Base-by-base conservation (phyloP, 2,329 filamentous ascomycete genomes). In the Lecanicillium sp. region DNA sequence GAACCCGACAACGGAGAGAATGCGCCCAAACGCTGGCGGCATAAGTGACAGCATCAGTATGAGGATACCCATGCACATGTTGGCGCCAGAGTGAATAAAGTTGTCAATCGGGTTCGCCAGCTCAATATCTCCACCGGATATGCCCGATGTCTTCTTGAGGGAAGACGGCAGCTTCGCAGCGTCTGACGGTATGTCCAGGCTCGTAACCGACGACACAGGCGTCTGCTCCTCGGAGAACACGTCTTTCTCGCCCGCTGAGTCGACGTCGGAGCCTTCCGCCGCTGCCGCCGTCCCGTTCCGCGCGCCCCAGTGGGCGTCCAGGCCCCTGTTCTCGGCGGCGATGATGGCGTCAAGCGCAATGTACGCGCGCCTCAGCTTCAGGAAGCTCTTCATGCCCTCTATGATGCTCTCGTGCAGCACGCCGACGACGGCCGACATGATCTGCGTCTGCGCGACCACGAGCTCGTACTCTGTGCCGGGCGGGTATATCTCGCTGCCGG, bases 351-450 rank as follows among this genome's bases (percentile, higher is more conserved):
- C 86, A 3, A 98, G 72, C 0, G 89, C 85, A 32, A 89, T 71
- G 59, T 87, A 97, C 0, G 91, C 91, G 63, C 94, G 95, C 52
- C 91, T 78, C 56, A 97, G 68, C 66, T 93, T 95, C 62, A 95
- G 94, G 60, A 97, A 97, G 5, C 89, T 89, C 66, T 85, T 89
- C 64, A 97, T 79, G 14, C 83, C 89, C 64, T 97, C 93, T 0
- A 90, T 91, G 58, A 97, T 68, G 62, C 87, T 95, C 70, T 97
- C 93, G 55, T 94, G 94, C 57, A 97, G 70, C 14, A 97, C 87
- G 0, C 83, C 88, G 1, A 96, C 83, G 1, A 98, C 84, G 1
- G 90, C 90, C 49, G 81, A 79, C 85, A 96, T 95, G 53, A 96
- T 74, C 65, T 95, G 88, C 2, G 88, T 80, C 69, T 96, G 83